Evolutionary conservation across 2,329 filamentous ascomycete species (phyloP), one percentile per base, ranked within the genome.

Genomic region (Thielaviopsis cerberus): DNA sequence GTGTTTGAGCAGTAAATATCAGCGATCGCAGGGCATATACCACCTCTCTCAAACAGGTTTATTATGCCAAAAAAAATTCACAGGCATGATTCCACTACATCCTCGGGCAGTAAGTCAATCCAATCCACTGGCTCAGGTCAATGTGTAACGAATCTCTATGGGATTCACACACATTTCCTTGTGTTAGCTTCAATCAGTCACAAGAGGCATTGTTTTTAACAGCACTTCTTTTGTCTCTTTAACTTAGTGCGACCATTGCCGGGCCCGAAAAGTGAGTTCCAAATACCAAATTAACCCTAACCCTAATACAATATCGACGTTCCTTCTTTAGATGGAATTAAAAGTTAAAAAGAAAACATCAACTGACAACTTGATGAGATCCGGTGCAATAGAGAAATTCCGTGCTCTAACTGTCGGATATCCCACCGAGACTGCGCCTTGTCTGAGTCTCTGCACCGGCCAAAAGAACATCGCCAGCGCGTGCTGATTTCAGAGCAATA

Each of bases 401-500:
- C 78, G 25, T 81, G 78, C 65, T 76, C 77, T 56, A 80, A 80
- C 63, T 81, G 78, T 64, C 72, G 74, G 34, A 76, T 72, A 24
- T 75, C 76, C 26, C 74, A 74, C 61, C 71, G 77, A 8, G 64
- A 70, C 13, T 81, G 78, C 64, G 78, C 75, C 59, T 80, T 76
- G 4, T 78, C 76, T 0, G 77, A 77, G 3, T 68, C 71, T 13
- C 74, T 75, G 7, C 77, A 80, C 64, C 73, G 76, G 60, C 74
- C 76, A 25, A 78, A 76, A 64, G 77, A 80, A 64, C 69, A 71
- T 51, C 71, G 77, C 48, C 77, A 80, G 63, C 70, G 78, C 56
- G 77, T 81, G 45, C 69, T 81, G 62, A 80, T 81, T 60, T 80
- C 78, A 1, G 77, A 76, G 51, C 77, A 80, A 72, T 81, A 81